Conservation (phyloP, 805 yeast species). For the Candida bentonensis region DNA sequence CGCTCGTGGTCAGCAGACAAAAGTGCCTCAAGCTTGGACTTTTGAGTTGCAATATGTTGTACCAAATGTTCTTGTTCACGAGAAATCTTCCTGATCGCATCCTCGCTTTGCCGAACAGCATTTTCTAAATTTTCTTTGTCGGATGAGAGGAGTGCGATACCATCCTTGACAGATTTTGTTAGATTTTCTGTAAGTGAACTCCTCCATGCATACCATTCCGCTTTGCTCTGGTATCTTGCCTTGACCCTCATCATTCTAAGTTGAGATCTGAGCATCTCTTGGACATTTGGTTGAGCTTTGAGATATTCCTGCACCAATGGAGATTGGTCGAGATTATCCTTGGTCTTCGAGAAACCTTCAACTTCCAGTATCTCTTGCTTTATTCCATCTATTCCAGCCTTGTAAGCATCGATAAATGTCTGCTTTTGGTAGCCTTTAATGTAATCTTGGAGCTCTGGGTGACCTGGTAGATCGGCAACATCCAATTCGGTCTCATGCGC, state of each 20-base stretch:
- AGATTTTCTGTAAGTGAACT: conserved; percentile 35
- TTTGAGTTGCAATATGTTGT: too few relatives aligned
- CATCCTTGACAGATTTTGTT: conserved; percentile 16
- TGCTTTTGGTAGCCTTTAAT: conserved; percentile 25
- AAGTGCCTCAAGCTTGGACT: too few relatives aligned
- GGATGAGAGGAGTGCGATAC: conserved; percentile 9
- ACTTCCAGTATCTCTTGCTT: too few relatives aligned
- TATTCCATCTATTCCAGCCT: too few relatives aligned
- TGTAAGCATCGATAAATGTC: too few relatives aligned
- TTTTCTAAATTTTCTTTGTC: too few relatives aligned
- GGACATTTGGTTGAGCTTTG: conserved; percentile 25
- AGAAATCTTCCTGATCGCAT: too few relatives aligned
- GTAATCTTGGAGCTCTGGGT: conserved; percentile 22
- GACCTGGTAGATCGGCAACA: conserved; percentile 8
- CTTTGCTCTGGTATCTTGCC: conserved; percentile 38
- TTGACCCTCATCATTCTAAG: conserved; percentile 36
- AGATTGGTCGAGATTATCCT: conserved; percentile 40
- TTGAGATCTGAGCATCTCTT: conserved; percentile 31
- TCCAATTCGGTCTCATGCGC: conserved; percentile 11
- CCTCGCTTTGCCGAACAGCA: too few relatives aligned
- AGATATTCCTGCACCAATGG: conserved; percentile 35
- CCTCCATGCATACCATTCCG: conserved; percentile 54
- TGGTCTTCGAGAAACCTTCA: too few relatives aligned
- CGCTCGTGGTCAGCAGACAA: too few relatives aligned
- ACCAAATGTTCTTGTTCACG: too few relatives aligned